These are phyloP conservation scores for Agapanthus africanus DNA, from an alignment of 106 monocot species.

Conservation along the genomic window DNA sequence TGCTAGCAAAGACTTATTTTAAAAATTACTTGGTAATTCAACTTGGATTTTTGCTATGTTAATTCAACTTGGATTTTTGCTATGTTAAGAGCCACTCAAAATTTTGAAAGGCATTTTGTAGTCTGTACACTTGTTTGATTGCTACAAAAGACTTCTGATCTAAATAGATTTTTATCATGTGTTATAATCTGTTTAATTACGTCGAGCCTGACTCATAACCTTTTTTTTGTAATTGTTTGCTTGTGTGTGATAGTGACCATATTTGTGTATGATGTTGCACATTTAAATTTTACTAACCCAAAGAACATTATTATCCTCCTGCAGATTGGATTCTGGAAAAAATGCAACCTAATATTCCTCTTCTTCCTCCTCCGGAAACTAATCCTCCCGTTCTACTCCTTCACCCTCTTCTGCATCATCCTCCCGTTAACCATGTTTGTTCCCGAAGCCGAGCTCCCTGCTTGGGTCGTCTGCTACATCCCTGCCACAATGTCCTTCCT, in stretches of 20 bases:
- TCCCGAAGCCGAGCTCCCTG: conserved; percentile 84
- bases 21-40: too few relatives aligned
- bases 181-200: too few relatives aligned
- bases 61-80: not conserved
- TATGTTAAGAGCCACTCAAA: not conserved
- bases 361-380: conserved; percentile 96
- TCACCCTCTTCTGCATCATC: conserved; percentile 96
- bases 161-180: too few relatives aligned
- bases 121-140: not conserved
- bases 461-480: conserved; percentile 95
- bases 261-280: too few relatives aligned
- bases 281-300: not conserved
- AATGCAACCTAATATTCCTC: conserved; percentile 82
- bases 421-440: conserved; percentile 98
- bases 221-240: not conserved
- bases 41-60: too few relatives aligned
- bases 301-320: not conserved
- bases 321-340: conserved; percentile 93
- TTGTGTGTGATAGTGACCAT: not conserved
- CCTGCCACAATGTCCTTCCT: conserved; percentile 88
- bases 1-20: too few relatives aligned
- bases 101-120: not conserved
- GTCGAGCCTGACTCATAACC: too few relatives aligned
- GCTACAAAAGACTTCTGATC: too few relatives aligned
- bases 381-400: conserved; percentile 91